Evolutionary conservation across 345 rosid species (phyloP).

Genomic region (Corymbia maculata): DNA sequence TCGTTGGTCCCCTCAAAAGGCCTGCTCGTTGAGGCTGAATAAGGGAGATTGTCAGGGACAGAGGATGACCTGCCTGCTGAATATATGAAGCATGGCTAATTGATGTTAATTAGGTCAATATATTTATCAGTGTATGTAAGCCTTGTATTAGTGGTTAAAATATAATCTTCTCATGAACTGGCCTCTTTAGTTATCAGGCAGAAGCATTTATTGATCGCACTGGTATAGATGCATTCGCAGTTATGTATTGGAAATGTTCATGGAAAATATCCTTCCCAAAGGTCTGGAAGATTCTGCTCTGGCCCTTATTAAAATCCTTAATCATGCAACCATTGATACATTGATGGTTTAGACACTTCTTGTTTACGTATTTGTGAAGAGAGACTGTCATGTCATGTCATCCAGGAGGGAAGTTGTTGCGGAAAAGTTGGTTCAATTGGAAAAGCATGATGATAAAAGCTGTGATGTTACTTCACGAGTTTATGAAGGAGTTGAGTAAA

Average conservation of each 20-base stretch:
- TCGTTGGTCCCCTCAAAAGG: constrained; percentile 50
- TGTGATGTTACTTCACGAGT: background rate
- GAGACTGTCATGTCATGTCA: constrained; percentile 33
- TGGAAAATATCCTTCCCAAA: constrained; percentile 77
- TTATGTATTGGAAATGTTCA: constrained; percentile 88
- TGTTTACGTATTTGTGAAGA: background rate
- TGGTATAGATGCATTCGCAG: constrained; percentile 81
- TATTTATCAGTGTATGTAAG: background rate
- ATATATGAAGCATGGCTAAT: constrained; percentile 88
- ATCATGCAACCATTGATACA: background rate
- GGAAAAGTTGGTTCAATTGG: constrained; percentile 89
- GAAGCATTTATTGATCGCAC: constrained; percentile 62
- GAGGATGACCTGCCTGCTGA: constrained; percentile 90
- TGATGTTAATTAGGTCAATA: constrained; percentile 53
- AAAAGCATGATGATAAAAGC: constrained; percentile 36
- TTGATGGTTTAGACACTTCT: background rate
- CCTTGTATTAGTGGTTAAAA: background rate
- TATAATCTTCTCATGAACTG: background rate
- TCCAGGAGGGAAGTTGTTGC: constrained; percentile 58
- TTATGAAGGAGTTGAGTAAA: background rate
- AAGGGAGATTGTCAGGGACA: constrained; percentile 84
- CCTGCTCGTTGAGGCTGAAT: constrained; percentile 85
- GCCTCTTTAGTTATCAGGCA: constrained; percentile 33
- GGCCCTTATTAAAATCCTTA: background rate
- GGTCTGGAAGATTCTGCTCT: constrained; percentile 19